phyloP scores from a whole-genome alignment of 2,329 filamentous ascomycete species.

The Plenodomus tracheiphilus region DNA sequence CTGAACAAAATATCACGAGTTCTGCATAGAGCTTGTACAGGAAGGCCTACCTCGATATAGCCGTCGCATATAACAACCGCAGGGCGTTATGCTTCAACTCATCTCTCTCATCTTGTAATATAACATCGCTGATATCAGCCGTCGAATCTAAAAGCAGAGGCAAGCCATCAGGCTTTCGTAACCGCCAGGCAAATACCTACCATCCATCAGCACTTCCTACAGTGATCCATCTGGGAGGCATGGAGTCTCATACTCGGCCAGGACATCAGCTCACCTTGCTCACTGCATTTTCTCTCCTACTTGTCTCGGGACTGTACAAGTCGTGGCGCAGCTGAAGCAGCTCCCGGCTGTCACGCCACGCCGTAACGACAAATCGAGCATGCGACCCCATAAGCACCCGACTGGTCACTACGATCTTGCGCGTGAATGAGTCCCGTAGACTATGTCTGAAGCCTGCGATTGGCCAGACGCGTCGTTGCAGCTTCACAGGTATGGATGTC shows the following conservation, averaged over 20 bases:
- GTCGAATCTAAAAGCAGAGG: conserved; percentile 81
- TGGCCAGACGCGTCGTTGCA: conserved; percentile 3
- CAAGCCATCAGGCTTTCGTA: conserved; percentile 45
- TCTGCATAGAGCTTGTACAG: background rate
- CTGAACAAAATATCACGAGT: background rate
- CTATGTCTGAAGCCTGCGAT: conserved; percentile 5
- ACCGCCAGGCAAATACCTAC: conserved; percentile 41
- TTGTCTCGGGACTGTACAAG: conserved; percentile 58
- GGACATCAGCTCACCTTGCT: conserved; percentile 38
- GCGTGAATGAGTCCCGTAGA: background rate
- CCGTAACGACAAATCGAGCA: conserved; percentile 12
- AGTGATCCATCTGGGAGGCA: conserved; percentile 1
- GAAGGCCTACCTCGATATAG: conserved; percentile 66
- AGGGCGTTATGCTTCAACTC: conserved; percentile 61
- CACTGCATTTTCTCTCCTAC: conserved; percentile 43
- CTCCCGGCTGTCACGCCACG: conserved; percentile 67
- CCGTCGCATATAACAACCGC: conserved; percentile 71
- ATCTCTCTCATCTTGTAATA: conserved; percentile 63
- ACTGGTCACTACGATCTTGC: background rate
- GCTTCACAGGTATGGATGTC: background rate
- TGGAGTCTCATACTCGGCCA: background rate
- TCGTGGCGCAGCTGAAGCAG: conserved; percentile 67
- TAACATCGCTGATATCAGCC: conserved; percentile 70
- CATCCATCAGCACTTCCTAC: conserved; percentile 17
- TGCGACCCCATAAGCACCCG: conserved; percentile 16